Conservation (phyloP, 2,329 filamentous ascomycete species). For the Ophiostoma quercus region DNA sequence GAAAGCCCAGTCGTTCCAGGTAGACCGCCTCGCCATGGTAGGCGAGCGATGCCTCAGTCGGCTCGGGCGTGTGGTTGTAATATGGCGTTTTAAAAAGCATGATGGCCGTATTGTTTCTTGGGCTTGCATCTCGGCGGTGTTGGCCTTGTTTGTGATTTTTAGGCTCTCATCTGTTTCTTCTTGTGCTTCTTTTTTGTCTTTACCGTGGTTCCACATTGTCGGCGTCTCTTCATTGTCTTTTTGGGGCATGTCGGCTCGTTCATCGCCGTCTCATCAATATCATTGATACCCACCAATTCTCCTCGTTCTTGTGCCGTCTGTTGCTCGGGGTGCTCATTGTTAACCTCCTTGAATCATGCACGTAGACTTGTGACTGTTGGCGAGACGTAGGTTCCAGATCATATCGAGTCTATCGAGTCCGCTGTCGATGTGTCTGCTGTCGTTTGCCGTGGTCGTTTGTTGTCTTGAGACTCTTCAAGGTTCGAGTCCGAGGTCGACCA, state of each 20-base stretch:
- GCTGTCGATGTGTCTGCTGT: background rate
- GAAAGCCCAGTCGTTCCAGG: conserved; percentile 42
- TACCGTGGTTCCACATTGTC: background rate
- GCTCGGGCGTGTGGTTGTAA: background rate
- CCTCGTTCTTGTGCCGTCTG: background rate
- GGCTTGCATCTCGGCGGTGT: background rate
- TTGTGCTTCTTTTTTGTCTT: background rate
- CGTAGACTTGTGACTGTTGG: background rate
- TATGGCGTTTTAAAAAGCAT: background rate
- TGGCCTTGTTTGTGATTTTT: background rate
- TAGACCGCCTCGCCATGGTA: background rate
- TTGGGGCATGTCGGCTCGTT: background rate
- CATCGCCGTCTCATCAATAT: background rate
- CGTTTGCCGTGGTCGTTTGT: background rate
- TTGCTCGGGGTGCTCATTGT: background rate
- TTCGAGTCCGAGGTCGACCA: background rate
- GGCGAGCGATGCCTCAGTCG: background rate
- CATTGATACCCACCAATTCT: background rate
- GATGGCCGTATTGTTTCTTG: background rate
- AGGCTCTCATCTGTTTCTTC: background rate
- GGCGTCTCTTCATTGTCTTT: background rate
- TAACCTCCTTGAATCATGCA: background rate
- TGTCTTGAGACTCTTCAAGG: background rate
- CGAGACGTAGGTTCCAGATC: background rate
- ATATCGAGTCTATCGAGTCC: background rate